phyloP scores from a whole-genome alignment of 306 rosid genomes.

The Canavalia gladiata region DNA sequence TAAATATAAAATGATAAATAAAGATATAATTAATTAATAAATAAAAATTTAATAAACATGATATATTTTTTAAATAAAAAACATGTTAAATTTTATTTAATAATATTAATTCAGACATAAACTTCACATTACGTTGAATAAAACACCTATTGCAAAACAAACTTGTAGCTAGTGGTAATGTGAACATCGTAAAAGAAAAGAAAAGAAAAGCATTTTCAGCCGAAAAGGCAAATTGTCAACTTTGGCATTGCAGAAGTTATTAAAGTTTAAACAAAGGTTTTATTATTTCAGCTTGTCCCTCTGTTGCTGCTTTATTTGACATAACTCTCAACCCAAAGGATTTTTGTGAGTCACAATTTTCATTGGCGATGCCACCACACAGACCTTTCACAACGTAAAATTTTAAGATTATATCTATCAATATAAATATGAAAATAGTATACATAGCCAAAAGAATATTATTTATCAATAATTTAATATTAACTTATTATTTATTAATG shows the following conservation, averaged over 20 bases:
- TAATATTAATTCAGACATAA: not conserved
- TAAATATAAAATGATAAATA: no score
- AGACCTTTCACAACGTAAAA: no score
- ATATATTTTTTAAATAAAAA: no score
- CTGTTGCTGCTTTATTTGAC: conserved; percentile 56
- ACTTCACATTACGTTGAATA: not conserved
- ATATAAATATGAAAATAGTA: no score
- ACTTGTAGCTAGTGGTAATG: not conserved
- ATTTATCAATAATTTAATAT: no score
- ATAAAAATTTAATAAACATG: no score
- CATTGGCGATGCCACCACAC: conserved; percentile 27
- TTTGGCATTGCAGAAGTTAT: not conserved
- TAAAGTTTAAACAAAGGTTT: conserved; percentile 21
- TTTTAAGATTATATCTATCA: no score
- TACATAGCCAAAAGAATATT: no score
- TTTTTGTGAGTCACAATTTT: not conserved
- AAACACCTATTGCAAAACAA: not conserved
- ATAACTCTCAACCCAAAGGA: conserved; percentile 3
- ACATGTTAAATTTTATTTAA: no score
- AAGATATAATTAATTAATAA: no score
- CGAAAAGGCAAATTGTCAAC: conserved; percentile 24
- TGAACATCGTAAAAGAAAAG: not conserved
- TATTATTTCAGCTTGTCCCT: conserved; percentile 26
- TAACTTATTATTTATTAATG: no score
- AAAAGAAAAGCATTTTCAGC: conserved; percentile 17